Base-by-base conservation (phyloP, 257 asterid species). In the Rhazya stricta region DNA sequence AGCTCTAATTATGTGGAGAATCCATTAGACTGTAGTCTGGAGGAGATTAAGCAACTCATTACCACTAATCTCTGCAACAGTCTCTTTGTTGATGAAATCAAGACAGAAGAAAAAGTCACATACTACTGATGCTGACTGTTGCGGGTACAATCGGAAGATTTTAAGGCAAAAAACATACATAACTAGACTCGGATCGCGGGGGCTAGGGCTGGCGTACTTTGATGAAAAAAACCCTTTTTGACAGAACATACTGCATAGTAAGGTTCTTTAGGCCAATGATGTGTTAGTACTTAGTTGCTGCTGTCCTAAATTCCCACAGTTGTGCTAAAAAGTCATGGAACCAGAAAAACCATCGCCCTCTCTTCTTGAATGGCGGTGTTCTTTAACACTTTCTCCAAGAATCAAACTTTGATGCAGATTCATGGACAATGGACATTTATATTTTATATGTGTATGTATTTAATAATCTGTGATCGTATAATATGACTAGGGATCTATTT, bases 41-140 rank as follows among this genome's bases (percentile, higher is more conserved):
- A 90, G 81, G 98, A 89, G 86, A 91, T 90, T 74, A 89, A 89
- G 81, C 86, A 87, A 76, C 83, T 92, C 27, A 88, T 92, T 66
- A 88, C 89, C 77, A 86, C 86, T 65, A 90, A 83, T 75, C 65
- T 73, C 54, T 65, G 66, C 67, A 79, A 68, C 77, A 84, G 76
- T 72, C 83, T 82, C 84, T 79, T 82, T 32, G 60, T 74, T 81
- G 91, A 87, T 57, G 94, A 83, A 63, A 77, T 83, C 87, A 87
- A 88, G 85, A 69, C 84, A 18, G 92, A 86, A 77, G 89, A 85
- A n/a, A 78, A 79, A 63, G 50, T 73, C 32, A 32, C 83, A 71
- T 77, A 83, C 67, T 83, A 53, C 25, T 65, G 78, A 75, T 60
- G 51, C 27, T 75, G 79, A 72, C 32, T 42, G 45, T 42, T 67